Evolutionary conservation across 2,329 filamentous ascomycete genomes (phyloP), one percentile per base, ranked within the genome.

Genomic region (Botryosphaeria dothidea): DNA sequence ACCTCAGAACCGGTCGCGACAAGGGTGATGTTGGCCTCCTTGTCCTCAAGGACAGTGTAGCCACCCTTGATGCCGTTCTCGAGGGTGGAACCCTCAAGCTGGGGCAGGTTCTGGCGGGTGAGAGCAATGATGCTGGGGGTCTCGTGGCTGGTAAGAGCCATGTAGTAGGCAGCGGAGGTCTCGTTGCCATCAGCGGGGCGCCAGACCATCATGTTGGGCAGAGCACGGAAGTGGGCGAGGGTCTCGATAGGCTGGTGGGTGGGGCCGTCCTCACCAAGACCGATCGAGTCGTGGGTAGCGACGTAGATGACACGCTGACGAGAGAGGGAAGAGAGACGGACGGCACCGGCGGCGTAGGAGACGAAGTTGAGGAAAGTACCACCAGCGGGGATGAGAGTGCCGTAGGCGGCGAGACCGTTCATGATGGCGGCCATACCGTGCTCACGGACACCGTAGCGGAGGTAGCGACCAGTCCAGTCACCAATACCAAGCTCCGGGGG

Each of bases 311-410:
- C 86, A 74, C 94, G 94, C 79, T 93, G 86, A 81, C 92, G 93
- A 52, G 93, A 96, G 72, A 99, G 88, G 45, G 95, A 89, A 41
- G 93, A 97, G 67, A 99, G 89, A 82, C 95, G 94, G 78, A 98
- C 90, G 74, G 95, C 90, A 82, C 95, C 95, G 70, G 95, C 93
- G 72, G 92, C 94, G 80, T 99, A 99, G 27, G 94, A 98, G 72
- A 98, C 93, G 81, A 99, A 99, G 90, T 98, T 99, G 73, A 99
- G 86, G 90, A 99, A 99, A 75, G 95, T 98, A 82, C 95, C 95
- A 71, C 89, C 89, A 72, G 93, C 96, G 72, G 95, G 95, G 77
- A 99, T 90, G 77, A 97, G 85, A 75, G 93, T 96, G 73, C 95
- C 95, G 66, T 81, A 89, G 1, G 87, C 87, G 0, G 87, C 85